Base-by-base conservation (phyloP, 495 filamentous ascomycete genomes). In the Cenococcum geophilum region DNA sequence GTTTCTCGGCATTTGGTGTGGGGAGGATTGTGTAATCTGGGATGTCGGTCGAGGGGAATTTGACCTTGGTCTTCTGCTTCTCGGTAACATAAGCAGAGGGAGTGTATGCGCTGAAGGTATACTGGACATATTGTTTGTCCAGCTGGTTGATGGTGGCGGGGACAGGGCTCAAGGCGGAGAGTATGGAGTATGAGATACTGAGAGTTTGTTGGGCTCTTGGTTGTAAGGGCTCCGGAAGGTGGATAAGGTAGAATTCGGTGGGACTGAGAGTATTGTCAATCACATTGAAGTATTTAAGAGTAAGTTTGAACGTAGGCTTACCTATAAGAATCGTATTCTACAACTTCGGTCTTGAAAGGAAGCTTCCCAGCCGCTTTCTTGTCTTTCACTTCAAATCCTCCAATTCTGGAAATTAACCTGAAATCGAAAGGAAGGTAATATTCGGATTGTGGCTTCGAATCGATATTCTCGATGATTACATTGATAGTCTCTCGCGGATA, bases 21-120 rank as follows among this genome's bases (percentile, higher is more conserved):
- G 81, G 77, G 27, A 93, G 80, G 57, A 79, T 83, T 42, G 90
- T 96, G 74, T 88, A 95, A 70, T 96, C 91, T 45, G 90, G 86
- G 45, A 96, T 79, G 66, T 89, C 86, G 61, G 77, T 75, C 59
- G 81, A 84, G 53, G 89, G 86, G 70, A 96, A 84, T 77, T 95
- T 96, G 72, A 98, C 76, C 76, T 96, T 95, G 42, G 93, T 97
- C 82, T 96, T 97, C 71, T 98, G 93, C 73, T 95, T 95, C 65
- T 79, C 73, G 21, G 92, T 96, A 5, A 79, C 71, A 75, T 98
- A 98, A 52, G 85, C 87, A 12, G 90, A 91, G 36, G 82, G 85
- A 35, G 76, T 79, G 72, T 93, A 96, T 61, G 89, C 89, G 50
- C 85, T 89, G 80, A 93, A 91, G 14, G 81, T 78, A 77, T 92